Evolutionary conservation across 2,329 filamentous ascomycete species (phyloP), one percentile per base, ranked within the genome.

Genomic region (Colletotrichum euphorbiae): DNA sequence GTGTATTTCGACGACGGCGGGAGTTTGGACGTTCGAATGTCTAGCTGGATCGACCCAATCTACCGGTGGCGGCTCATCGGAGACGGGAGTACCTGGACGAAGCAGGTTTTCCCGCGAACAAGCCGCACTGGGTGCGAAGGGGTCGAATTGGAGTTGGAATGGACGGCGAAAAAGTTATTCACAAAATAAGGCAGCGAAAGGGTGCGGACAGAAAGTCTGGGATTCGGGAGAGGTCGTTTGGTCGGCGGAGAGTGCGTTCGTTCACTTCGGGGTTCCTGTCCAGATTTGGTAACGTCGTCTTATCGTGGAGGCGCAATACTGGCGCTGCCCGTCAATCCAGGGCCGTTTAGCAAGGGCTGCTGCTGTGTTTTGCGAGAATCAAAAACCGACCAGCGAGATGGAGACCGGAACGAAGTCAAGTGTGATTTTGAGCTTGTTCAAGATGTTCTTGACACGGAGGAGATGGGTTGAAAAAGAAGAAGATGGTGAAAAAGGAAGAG

Each of bases 241-340:
- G 33, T 15, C 60, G 52, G 59, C 50, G 54, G 19, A 68, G 40
- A 68, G 65, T 65, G 65, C 54, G 19, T 64, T 68, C 52, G 38
- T 38, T 56, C 54, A 31, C 51, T 46, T 45, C 42, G 63, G 33
- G 28, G 55, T 45, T 45, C 42, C 42, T 19, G 42, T 45, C 42
- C 42, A 6, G 36, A 4, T 38, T 11, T 8, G 36, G 42, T 45
- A 6, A 28, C 28, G 28, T 7, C 28, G 15, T 45, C 42, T 45
- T 45, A 5, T 45, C n/a, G 28, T 28, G 28, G 13, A n/a, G 8
- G 42, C 17, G 11, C 36, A 12, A 38, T 38, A 13, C 12, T 38
- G 28, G 28, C 28, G 36, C 36, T 12, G 11, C 13, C 5, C 36
- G 36, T 28, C 28, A 28, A 28, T 28, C 28, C 28, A 28, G 28